Conservation (phyloP, 2,329 filamentous ascomycete species). For the Curvularia verruculosa region DNA sequence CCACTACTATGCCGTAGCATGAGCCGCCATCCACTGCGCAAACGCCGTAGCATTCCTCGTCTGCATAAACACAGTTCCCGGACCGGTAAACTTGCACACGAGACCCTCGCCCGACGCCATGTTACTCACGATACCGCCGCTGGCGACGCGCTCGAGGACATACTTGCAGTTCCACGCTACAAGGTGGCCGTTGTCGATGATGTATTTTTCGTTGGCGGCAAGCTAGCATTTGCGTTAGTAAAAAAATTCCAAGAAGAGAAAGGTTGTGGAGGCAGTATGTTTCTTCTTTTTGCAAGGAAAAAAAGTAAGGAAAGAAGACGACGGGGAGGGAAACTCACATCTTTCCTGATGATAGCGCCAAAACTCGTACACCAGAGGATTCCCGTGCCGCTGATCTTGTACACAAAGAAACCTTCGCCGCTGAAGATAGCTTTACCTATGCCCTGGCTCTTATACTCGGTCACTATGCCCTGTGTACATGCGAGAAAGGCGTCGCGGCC, state of each 20-base stretch:
- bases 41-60: constrained; percentile 80
- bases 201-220: constrained; percentile 74
- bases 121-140: constrained; percentile 90
- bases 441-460: constrained; percentile 85
- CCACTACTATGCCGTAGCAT: constrained; percentile 18
- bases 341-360: constrained; percentile 92
- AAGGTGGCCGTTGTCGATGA: constrained; percentile 89
- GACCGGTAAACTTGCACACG: constrained; percentile 90
- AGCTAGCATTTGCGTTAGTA: constrained; percentile 3
- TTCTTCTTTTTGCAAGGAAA: neutral
- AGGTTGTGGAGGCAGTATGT: neutral
- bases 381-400: constrained; percentile 80
- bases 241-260: neutral
- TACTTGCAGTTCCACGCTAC: constrained; percentile 98
- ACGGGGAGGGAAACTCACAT: too few relatives aligned
- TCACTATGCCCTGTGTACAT: constrained; percentile 83
- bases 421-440: constrained; percentile 91
- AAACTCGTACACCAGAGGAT: constrained; percentile 91
- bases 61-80: constrained; percentile 90
- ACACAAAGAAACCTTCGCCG: constrained; percentile 89
- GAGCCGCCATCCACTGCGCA: constrained; percentile 55
- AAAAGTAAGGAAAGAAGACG: neutral
- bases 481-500: constrained; percentile 87
- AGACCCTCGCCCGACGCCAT: constrained; percentile 82
- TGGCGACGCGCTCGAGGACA: constrained; percentile 84